Evolutionary conservation across 140 eudicot genomes (phyloP), one percentile per base, ranked within the genome.

Genomic region (Cichorium intybus): DNA sequence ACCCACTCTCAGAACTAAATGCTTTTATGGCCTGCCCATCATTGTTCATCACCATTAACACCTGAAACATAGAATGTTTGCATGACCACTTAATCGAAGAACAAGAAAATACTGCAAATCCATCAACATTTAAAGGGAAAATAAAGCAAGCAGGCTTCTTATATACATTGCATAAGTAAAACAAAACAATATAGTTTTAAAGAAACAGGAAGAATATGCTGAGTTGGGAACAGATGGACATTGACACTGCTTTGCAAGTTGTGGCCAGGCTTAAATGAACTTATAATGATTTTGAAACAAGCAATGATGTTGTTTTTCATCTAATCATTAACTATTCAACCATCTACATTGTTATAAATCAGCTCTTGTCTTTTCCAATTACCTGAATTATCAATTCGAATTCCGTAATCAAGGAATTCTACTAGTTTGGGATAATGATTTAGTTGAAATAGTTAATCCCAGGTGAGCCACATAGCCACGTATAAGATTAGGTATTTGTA

Each of bases 21-120:
- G 60, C 67, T 53, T 75, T 77, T 47, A 69, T 26, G 62, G 77
- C 77, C 70, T 26, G 86, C 22, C 81, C 85, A 77, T 82, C 80
- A 56, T 55, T 60, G 64, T 80, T 75, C 75, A 31, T 66, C 64
- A 69, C 81, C 73, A 55, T 63, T 41, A 78, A 23, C 20, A 78
- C 81, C 96, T 86, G 74, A 45, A 64, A 47, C 50, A 46, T 22
- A 56, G 11, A 21, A 73, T 27, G 21, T 60, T 24, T 35, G 34
- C 47, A 35, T 39, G n/a, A 26, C 29, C 61, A 60, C 17, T 16
- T 31, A 46, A 24, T 33, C 12, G n/a, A 16, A 39, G 34, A 62
- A 27, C 56, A 24, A 59, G 26, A 59, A 14, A 49, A n/a, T 23
- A 48, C 5, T 22, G 53, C 16, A 60, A 0, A 39, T 41, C 47